Percentiles rank a stretch among this genome's conserved stretches.
phyloP scores from a whole-genome alignment of 2,329 filamentous ascomycete genomes.

The Cercospora janseana region DNA sequence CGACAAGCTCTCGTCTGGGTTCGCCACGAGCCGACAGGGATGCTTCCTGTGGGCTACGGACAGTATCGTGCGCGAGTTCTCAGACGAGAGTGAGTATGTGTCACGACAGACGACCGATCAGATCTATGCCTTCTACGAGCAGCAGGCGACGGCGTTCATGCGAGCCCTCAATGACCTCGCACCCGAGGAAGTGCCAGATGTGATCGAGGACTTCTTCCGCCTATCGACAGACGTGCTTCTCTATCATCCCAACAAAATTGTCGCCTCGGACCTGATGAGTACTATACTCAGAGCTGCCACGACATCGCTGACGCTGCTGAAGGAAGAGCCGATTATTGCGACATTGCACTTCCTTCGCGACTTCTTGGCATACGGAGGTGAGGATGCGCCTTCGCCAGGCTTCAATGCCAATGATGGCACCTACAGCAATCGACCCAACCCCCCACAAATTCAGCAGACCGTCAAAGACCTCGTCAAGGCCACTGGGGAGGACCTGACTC shows the following conservation, averaged over 20 bases:
- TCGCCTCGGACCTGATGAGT: slow-evolving; percentile 73
- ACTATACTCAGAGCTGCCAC: slow-evolving; percentile 85
- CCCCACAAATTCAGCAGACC: slow-evolving; percentile 66
- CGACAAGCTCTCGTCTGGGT: slow-evolving; percentile 81
- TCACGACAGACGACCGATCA: slow-evolving; percentile 76
- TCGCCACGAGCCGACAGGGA: slow-evolving; percentile 81
- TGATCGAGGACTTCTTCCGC: slow-evolving; percentile 96
- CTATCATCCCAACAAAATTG: slow-evolving; percentile 83
- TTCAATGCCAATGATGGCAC: slow-evolving; percentile 52
- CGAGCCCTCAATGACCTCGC: slow-evolving; percentile 83
- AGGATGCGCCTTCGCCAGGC: slow-evolving; percentile 63
- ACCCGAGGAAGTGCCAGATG: slow-evolving; percentile 72
- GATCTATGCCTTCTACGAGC: slow-evolving; percentile 93
- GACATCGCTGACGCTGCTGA: slow-evolving; percentile 81
- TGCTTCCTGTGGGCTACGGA: slow-evolving; percentile 99
- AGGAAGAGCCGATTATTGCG: slow-evolving; percentile 85
- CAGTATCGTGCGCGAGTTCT: slow-evolving; percentile 92
- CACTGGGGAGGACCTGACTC: slow-evolving; percentile 72
- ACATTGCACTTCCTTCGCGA: slow-evolving; percentile 92
- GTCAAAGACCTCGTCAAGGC: slow-evolving; percentile 69
- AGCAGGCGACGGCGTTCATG: slow-evolving; percentile 85
- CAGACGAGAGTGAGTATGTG: slow-evolving; percentile 81
- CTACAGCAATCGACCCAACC: slow-evolving; percentile 54
- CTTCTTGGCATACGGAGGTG: slow-evolving; percentile 80
- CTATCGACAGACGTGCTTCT: slow-evolving; percentile 86